Percentiles rank a stretch among this genome's conserved stretches.
Conservation (phyloP, 164 flowering plant species). For the Euptelea pleiosperma region DNA sequence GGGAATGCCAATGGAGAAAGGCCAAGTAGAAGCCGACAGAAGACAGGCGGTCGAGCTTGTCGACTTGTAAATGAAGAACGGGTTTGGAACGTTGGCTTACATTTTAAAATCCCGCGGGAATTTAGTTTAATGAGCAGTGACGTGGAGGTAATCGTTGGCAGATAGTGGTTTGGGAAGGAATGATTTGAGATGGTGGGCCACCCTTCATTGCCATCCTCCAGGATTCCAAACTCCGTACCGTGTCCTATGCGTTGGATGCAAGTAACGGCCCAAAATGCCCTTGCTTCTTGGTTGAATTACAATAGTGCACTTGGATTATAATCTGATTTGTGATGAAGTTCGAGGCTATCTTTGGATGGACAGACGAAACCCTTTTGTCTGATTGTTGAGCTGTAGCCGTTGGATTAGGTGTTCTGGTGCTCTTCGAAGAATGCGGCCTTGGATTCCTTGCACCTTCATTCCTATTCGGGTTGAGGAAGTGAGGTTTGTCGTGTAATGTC, state of each 20-base stretch:
- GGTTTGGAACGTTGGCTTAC: slow-evolving; percentile 30
- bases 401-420: slow-evolving; percentile 10
- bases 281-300: too few species aligned
- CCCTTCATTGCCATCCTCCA: slow-evolving; percentile 4
- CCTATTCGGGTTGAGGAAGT: background rate
- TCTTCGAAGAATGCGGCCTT: background rate
- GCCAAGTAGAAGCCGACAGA: slow-evolving; percentile 28
- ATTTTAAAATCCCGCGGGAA: slow-evolving; percentile 31
- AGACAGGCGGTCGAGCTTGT: slow-evolving; percentile 36
- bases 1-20: background rate
- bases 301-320: too few species aligned
- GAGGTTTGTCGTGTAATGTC: slow-evolving; percentile 1
- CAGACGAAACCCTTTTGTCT: too few species aligned
- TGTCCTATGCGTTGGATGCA: slow-evolving; percentile 33
- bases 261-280: slow-evolving; percentile 8
- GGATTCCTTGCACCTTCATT: slow-evolving; percentile 17
- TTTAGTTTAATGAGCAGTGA: slow-evolving; percentile 17
- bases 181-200: slow-evolving; percentile 13
- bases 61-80: slow-evolving; percentile 26
- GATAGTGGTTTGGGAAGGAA: slow-evolving; percentile 19
- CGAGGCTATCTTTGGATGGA: too few species aligned
- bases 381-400: slow-evolving; percentile 3
- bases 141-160: slow-evolving; percentile 15
- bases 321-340: too few species aligned
- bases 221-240: slow-evolving; percentile 25